Base-by-base conservation (phyloP, 2,329 filamentous ascomycete species). In the Fonsecaea multimorphosa region DNA sequence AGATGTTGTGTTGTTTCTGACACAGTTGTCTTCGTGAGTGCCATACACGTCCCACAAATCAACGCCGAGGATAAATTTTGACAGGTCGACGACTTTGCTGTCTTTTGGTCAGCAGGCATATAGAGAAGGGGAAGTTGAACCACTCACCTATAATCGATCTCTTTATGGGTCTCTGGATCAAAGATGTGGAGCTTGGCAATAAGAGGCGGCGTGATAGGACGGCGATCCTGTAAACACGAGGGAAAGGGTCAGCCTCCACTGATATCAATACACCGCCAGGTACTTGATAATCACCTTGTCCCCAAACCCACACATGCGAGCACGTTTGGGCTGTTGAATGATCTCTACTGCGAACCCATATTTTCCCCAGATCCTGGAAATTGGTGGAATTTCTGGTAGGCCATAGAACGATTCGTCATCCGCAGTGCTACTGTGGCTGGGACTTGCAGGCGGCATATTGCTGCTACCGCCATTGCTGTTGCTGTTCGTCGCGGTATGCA, bases 251-350 rank as follows among this genome's bases (percentile, higher is more conserved):
- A 70, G 63, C 38, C 24, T 46, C 32, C 14, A 24, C 44, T 14
- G 2, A 24, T 24, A 24, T 49, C 32, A 24, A 19, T 14, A 27
- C 46, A 31, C 11, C 19, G 52, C 7, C 22, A n/a, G 22, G 34
- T 14, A 31, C 57, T 49, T 65, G 60, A 65, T 63, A 73, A 81
- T 63, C 80, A 95, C 92, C 86, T 98, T 99, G 82, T 99, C 95
- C 68, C 95, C 95, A 80, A 98, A 99, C 7, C 95, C 95, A 81
- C 95, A 99, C 95, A 98, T 98, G 68, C 95, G 91, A 71, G 95
- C 95, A 73, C 95, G 88, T 73, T 92, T 85, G 58, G 95, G 95
- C 78, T 98, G 93, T 81, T 99, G 95, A 71, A 91, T 88, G 66
- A 97, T 92, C 71, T 89, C 83, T 58, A 97, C 85, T 68, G 88